phyloP scores from a whole-genome alignment of 768 basidiomycete species.

The Hypholoma fasciculare region DNA sequence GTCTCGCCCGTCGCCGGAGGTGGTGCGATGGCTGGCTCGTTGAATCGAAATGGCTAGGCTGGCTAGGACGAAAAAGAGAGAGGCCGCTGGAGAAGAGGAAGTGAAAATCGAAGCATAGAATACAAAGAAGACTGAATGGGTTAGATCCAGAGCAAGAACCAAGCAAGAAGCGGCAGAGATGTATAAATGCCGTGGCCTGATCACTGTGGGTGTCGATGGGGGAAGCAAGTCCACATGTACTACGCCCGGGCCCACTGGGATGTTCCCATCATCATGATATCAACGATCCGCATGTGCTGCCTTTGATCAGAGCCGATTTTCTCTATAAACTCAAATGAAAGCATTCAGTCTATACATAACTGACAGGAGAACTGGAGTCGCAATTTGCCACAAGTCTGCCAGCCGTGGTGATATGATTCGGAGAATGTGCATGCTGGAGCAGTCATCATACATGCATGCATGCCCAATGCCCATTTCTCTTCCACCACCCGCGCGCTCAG shows the following conservation, averaged over 20 bases:
- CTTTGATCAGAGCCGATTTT: too few species aligned
- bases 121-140: neutral
- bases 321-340: too few species aligned
- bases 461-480: neutral
- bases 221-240: too few species aligned
- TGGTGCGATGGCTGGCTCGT: neutral
- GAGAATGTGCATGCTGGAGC: neutral
- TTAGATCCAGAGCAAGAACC: neutral
- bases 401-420: too few species aligned
- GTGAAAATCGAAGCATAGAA: neutral
- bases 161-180: slow-evolving; percentile 2
- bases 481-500: too few species aligned
- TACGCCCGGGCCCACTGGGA: too few species aligned
- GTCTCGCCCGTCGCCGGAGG: neutral
- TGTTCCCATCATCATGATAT: too few species aligned
- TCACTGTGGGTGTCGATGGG: neutral
- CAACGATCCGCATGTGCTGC: too few species aligned
- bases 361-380: too few species aligned
- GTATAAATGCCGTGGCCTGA: neutral
- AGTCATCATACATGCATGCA: neutral
- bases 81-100: neutral
- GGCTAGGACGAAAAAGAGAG: neutral
- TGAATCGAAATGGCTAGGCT: neutral
- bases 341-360: too few species aligned
- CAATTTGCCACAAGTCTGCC: too few species aligned